Conservation (phyloP, 441 rosid genomes). For the Eruca vesicaria region DNA sequence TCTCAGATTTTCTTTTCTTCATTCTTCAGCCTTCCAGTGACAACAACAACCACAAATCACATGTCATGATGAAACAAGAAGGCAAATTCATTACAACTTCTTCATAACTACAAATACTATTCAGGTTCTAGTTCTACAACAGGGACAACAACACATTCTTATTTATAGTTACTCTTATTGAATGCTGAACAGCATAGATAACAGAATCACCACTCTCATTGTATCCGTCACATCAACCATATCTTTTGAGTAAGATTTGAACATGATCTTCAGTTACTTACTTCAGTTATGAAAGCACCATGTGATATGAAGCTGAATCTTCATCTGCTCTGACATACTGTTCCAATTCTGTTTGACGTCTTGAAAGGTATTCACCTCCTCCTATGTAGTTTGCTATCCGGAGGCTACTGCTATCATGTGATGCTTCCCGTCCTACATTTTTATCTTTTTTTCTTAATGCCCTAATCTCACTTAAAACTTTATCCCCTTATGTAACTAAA, state of each 20-base stretch:
- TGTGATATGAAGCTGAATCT: neutral
- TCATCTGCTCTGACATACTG: neutral
- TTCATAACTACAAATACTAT: too few relatives aligned
- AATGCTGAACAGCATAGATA: neutral
- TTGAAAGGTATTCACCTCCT: neutral
- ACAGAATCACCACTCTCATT: neutral
- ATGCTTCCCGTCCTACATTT: too few relatives aligned
- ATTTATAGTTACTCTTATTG: neutral
- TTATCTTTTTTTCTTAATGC: too few relatives aligned
- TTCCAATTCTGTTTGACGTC: neutral
- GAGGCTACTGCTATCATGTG: neutral
- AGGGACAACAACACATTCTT: neutral
- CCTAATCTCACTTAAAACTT: too few relatives aligned
- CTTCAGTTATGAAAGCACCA: neutral
- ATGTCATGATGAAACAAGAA: too few relatives aligned
- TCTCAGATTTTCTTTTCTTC: too few relatives aligned
- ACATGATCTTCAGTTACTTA: neutral
- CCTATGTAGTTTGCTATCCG: neutral
- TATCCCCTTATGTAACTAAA: too few relatives aligned
- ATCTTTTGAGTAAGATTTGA: neutral
- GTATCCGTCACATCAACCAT: neutral
- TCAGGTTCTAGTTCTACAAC: too few relatives aligned
- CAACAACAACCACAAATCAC: too few relatives aligned
- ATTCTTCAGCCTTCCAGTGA: too few relatives aligned
- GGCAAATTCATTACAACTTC: too few relatives aligned